Base-by-base conservation (phyloP, 2,329 filamentous ascomycete genomes). In the Rasamsonia emersonii region DNA sequence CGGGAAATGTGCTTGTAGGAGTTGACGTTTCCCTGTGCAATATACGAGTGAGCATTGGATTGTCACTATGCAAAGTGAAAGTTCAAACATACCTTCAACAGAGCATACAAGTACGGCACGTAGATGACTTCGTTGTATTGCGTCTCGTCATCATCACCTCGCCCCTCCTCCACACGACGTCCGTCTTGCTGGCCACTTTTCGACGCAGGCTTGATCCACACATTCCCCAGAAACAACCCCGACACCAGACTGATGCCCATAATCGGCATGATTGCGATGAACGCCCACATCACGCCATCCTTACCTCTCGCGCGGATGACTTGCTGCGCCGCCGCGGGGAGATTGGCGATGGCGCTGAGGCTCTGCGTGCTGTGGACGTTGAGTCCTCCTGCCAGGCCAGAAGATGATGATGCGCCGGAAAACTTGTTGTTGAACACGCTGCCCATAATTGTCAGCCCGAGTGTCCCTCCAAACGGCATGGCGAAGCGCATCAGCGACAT, bases 391-490 rank as follows among this genome's bases (percentile, higher is more conserved):
- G 53, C 54, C 4, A 51, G 58, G 39, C 35, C 35, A 13, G 26
- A 26, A 2, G 37, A 30, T 4, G 33, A 42, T n/a, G 59, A 36
- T 27, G 41, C 30, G 23, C 33, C 4, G 41, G 49, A 33, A 45
- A 63, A 42, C 32, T 68, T 65, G 32, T 82, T 82, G 47, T 80
- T 79, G 52, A 82, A 82, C 2, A 82, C 76, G 6, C 71, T 68
- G 9, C 75, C 70, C 78, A 82, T 82, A 44, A 82, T 67, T 1
- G 77, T 79, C 27, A 82, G 61, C 0, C 71, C 71, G 3, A 82
- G 53, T 0, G 77, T 80, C 9, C 79, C 77, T 3, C 79, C 78
- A 15, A 83, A 70, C 0, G 75, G 73, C 10, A 72, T 37, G 2
- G 75, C 67, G 32, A 82, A 73, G 0, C 68, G 63, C 51, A 79